Conservation (phyloP, 202 grass and related monocot genomes). For the Schoenoplectus triqueter region DNA sequence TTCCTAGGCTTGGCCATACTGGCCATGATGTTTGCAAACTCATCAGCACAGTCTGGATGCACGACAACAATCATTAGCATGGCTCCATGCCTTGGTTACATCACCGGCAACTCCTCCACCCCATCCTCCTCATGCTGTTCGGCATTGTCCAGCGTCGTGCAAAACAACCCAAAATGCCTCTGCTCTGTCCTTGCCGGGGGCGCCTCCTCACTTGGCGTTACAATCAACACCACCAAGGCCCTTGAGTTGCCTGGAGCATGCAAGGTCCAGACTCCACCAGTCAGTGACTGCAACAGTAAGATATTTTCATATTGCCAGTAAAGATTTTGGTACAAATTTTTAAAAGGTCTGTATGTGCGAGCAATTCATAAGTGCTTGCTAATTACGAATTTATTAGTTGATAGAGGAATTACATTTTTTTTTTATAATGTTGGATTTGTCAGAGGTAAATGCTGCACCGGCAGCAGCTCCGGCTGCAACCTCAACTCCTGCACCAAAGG, state of each 20-base stretch:
- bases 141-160: conserved; percentile 48
- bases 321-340: not conserved
- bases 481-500: not conserved
- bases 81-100: conserved; percentile 62
- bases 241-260: conserved; percentile 59
- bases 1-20: conserved; percentile 39
- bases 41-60: conserved; percentile 53
- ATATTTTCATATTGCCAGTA: not conserved
- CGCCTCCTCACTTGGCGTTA: conserved; percentile 59
- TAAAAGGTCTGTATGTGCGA: no score
- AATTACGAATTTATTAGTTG: not conserved
- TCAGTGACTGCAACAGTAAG: conserved; percentile 64
- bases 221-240: conserved; percentile 57
- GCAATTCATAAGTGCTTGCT: not conserved
- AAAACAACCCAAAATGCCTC: conserved; percentile 55
- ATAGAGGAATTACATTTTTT: not conserved
- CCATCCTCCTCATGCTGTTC: conserved; percentile 65
- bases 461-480: not conserved
- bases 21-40: conserved; percentile 35
- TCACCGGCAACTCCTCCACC: conserved; percentile 53
- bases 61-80: conserved; percentile 57
- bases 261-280: conserved; percentile 58
- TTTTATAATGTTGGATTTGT: conserved; percentile 24
- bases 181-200: conserved; percentile 62
- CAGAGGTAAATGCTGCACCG: conserved; percentile 42